Conservation (phyloP, 106 monocot genomes). For the Platanthera zijinensis region DNA sequence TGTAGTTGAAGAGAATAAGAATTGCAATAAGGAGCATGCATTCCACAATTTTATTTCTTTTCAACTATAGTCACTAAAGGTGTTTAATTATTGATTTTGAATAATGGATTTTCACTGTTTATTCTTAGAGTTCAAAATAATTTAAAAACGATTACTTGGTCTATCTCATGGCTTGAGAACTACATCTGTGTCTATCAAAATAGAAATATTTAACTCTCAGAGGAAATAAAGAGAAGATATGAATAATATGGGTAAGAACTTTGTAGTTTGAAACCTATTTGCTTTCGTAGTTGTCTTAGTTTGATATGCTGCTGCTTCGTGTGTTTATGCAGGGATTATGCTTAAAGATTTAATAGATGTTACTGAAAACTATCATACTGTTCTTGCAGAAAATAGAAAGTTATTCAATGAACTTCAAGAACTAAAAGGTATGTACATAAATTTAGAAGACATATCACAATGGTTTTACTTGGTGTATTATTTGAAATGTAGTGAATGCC, state of each 20-base stretch:
- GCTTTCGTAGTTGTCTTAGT: background rate
- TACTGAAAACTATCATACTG: constrained; percentile 81
- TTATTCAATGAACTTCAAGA: constrained; percentile 91
- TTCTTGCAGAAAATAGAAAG: constrained; percentile 79
- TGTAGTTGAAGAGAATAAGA: constrained; percentile 18
- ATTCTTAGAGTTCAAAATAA: background rate
- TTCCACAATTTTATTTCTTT: constrained; percentile 45
- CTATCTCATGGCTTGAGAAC: constrained; percentile 47
- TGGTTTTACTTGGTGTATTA: background rate
- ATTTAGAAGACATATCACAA: background rate
- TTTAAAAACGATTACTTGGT: background rate
- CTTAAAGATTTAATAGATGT: constrained; percentile 80
- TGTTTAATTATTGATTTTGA: constrained; percentile 16
- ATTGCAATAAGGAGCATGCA: constrained; percentile 53
- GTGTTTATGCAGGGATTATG: constrained; percentile 39
- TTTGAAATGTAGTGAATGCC: background rate
- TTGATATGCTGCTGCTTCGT: background rate
- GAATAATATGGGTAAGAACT: constrained; percentile 43
- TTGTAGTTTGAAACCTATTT: background rate
- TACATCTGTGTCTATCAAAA: constrained; percentile 54
- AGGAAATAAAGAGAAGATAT: constrained; percentile 59
- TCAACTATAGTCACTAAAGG: constrained; percentile 60
- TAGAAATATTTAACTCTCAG: constrained; percentile 46
- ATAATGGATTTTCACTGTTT: constrained; percentile 7
- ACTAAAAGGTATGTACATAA: constrained; percentile 64